Conservation (phyloP, 2,329 filamentous ascomycete species). For the Ophiostoma ulmi region DNA sequence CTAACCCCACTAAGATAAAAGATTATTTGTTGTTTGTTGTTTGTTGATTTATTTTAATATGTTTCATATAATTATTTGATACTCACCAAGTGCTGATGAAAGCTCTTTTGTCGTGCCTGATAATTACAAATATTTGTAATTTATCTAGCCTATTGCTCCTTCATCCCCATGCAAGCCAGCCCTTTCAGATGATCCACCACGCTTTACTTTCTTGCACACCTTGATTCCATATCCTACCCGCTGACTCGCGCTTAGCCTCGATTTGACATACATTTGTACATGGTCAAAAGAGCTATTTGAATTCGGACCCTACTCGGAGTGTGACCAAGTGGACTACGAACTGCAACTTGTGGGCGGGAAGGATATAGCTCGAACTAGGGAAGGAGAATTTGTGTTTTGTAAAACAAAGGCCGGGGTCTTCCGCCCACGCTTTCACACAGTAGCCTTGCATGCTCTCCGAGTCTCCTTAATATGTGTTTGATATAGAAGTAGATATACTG, state of each 20-base stretch:
- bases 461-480: not conserved
- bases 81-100: not conserved
- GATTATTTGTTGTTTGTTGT: not conserved
- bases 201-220: not conserved
- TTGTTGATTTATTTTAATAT: not conserved
- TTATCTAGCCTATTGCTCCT: not conserved
- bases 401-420: not conserved
- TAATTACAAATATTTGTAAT: not conserved
- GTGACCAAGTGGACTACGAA: not conserved
- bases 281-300: not conserved
- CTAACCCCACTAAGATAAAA: not conserved
- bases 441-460: not conserved
- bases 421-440: not conserved
- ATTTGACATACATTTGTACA: not conserved
- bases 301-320: not conserved
- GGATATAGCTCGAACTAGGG: not conserved
- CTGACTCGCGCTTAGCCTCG: not conserved
- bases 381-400: slow-evolving; percentile 3
- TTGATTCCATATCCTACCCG: slow-evolving; percentile 3
- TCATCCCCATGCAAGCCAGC: not conserved
- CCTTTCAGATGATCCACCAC: not conserved
- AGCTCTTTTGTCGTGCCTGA: not conserved
- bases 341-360: not conserved
- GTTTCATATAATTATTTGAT: not conserved
- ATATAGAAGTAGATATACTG: not conserved